These are phyloP conservation scores for Xylariaceae sp. DNA, from an alignment of 2,329 filamentous ascomycete genomes.

Conservation along the genomic window DNA sequence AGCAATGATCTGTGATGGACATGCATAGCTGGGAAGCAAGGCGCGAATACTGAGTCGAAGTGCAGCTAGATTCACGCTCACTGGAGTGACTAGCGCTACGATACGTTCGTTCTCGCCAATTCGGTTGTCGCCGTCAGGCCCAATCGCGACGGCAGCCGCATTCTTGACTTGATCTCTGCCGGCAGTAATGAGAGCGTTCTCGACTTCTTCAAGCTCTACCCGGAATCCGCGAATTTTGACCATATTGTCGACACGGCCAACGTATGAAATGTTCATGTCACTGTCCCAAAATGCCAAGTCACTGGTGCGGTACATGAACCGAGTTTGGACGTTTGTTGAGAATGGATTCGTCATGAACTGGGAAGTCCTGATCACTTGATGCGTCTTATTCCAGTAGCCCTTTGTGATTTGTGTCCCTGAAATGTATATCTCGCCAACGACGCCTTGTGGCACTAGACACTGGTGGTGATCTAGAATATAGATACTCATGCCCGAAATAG, in stretches of 20 bases:
- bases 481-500: neutral
- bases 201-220: constrained; percentile 13
- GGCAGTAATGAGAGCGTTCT: constrained; percentile 2
- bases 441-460: constrained; percentile 4
- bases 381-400: constrained; percentile 2
- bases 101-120: neutral
- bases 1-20: constrained; percentile 1
- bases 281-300: constrained; percentile 8
- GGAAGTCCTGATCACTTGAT: neutral
- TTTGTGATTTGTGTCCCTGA: neutral
- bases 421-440: constrained; percentile 5
- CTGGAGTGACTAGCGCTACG: constrained; percentile 1
- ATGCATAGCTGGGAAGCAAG: constrained; percentile 2
- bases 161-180: neutral
- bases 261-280: constrained; percentile 6
- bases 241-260: constrained; percentile 7
- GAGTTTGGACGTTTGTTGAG: neutral
- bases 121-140: neutral
- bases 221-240: constrained; percentile 16
- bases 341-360: constrained; percentile 5
- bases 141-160: neutral
- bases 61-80: neutral
- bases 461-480: constrained; percentile 4
- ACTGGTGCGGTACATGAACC: constrained; percentile 8
- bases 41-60: neutral